Conservation (phyloP, 768 basidiomycete genomes). For the Russula olivacea region DNA sequence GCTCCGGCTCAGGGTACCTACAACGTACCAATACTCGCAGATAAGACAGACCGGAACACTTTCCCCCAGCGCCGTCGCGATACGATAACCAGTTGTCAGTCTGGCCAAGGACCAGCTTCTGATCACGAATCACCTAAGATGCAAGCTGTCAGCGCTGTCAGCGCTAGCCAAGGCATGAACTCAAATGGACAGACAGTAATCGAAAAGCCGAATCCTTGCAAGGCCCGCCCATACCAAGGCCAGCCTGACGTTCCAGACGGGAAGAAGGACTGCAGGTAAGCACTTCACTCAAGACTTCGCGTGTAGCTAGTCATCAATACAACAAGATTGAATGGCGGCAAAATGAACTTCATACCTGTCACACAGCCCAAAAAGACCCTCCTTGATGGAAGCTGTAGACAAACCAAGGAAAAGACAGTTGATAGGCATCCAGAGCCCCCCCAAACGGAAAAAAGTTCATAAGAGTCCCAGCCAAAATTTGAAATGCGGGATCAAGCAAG, state of each 20-base stretch:
- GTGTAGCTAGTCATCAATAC: not conserved
- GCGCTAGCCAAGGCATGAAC: not conserved
- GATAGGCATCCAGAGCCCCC: not conserved
- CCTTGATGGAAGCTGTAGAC: not conserved
- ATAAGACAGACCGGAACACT: not conserved
- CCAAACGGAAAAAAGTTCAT: conserved; percentile 12
- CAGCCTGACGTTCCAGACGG: conserved; percentile 8
- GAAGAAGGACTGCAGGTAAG: conserved; percentile 16
- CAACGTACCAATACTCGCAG: conserved; percentile 14
- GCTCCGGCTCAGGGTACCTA: not conserved
- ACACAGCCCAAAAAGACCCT: not conserved
- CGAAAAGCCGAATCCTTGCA: not conserved
- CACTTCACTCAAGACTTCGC: conserved; percentile 6
- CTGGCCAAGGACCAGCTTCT: conserved; percentile 5
- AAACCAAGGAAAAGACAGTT: conserved; percentile 1
- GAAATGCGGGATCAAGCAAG: conserved; percentile 1
- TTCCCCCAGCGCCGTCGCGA: not conserved
- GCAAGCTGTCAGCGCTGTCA: not conserved
- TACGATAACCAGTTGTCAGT: conserved; percentile 3
- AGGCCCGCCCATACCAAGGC: conserved; percentile 1
- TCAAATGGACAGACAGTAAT: not conserved
- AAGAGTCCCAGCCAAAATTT: conserved; percentile 8
- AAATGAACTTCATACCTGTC: not conserved
- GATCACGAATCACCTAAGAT: not conserved
- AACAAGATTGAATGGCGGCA: not conserved